Conservation (phyloP, 1,139 yeast genomes). For the Scheffersomyces titani region DNA sequence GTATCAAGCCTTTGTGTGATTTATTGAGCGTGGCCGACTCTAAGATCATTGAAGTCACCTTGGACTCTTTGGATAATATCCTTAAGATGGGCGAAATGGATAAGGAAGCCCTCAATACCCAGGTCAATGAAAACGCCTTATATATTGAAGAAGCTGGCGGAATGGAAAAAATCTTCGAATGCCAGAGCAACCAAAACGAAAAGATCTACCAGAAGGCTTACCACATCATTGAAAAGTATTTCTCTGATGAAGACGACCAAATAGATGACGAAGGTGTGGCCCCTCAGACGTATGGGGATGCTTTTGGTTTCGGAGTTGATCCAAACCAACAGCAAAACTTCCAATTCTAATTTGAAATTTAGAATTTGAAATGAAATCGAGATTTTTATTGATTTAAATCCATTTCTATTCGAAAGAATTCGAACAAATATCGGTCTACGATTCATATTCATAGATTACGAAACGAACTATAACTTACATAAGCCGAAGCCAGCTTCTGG, state of each 20-base stretch:
- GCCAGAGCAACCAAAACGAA: conserved; percentile 90
- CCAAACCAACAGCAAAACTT: conserved; percentile 47
- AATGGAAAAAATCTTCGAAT: conserved; percentile 91
- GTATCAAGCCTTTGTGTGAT: conserved; percentile 97
- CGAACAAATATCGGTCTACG: background rate
- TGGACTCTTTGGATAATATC: conserved; percentile 93
- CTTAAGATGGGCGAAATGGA: conserved; percentile 93
- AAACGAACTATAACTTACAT: background rate
- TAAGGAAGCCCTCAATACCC: conserved; percentile 70
- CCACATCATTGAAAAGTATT: conserved; percentile 86
- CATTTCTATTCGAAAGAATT: background rate
- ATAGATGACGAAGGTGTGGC: conserved; percentile 79
- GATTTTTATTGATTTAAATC: background rate
- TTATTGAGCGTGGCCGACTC: conserved; percentile 84
- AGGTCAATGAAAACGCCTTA: conserved; percentile 82
- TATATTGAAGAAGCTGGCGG: conserved; percentile 98
- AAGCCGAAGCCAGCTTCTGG: background rate
- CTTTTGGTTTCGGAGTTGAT: conserved; percentile 82
- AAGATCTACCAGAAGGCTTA: conserved; percentile 91
- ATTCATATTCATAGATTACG: background rate
- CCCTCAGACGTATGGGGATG: conserved; percentile 80
- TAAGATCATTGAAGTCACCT: conserved; percentile 89
- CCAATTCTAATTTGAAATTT: conserved; percentile 35
- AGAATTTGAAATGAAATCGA: background rate
- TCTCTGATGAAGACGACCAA: conserved; percentile 76